Base-by-base conservation (phyloP, 1,284 basidiomycete species). In the Bjerkandera adusta region DNA sequence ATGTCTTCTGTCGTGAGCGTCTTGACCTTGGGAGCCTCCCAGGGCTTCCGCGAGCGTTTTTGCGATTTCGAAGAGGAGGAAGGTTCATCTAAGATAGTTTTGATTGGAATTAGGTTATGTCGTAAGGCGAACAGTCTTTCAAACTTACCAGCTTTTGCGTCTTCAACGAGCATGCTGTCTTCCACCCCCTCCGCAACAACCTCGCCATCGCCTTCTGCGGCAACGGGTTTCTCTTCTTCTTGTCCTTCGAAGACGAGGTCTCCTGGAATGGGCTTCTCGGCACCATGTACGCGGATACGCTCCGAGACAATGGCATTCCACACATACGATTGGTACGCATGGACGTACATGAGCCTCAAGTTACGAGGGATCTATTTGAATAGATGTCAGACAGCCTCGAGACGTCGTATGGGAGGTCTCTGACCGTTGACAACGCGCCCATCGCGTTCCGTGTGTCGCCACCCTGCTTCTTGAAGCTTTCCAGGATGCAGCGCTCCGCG, bases 291-390 rank as follows among this genome's bases (percentile, higher is more conserved):
- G 53, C 81, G 82, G 57, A 98, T 85, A 12, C 97, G 84, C 65
- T 96, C 92, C 11, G 94, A 97, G 18, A 94, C 91, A 47, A 97
- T 84, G 36, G 91, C 81, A 67, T 99, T 99, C 97, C 96, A 99
- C 24, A 99, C 85, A 60, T 98, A 99, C 13, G 92, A 96, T 66
- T 99, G 97, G 66, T 98, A 99, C 29, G 96, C 95, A 67, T 99
- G 97, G 38, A 98, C 84, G 62, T 99, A 99, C 92, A 99, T 98
- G 52, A 96, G 72, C 39, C 95, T 79, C 53, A 99, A 76, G 61
- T 95, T 97, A 46, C 88, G 80, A n/a, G 94, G 95, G 52, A 97
- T 97, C 92, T 96, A 57, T 7, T 24, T 4, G 16, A 18, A 15
- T 29, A 24, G 2, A 16, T 4, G 15, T 47, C 34, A 25, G 15